Evolutionary conservation across 306 rosid genomes (phyloP).

Genomic region (Lathyrus aphaca): DNA sequence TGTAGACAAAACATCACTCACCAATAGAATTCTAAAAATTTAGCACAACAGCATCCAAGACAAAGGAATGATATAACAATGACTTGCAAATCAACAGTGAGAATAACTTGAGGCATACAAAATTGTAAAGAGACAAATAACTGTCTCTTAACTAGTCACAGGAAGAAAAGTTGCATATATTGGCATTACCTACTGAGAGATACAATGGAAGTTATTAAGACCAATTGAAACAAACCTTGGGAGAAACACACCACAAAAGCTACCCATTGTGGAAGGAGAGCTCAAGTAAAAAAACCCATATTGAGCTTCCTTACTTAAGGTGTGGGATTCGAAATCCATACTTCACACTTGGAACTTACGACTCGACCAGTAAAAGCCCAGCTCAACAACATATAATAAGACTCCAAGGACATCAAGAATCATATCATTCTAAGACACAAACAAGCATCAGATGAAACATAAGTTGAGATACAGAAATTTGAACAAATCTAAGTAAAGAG

Average conservation of each 20-base stretch:
- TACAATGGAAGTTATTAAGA: background rate
- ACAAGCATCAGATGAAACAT: background rate
- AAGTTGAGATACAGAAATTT: slow-evolving; percentile 7
- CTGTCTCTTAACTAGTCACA: background rate
- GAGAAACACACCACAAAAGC: slow-evolving; percentile 23
- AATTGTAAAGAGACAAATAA: too few relatives aligned
- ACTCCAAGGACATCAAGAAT: slow-evolving; percentile 4
- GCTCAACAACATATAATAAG: slow-evolving; percentile 22
- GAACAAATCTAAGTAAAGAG: slow-evolving; percentile 30
- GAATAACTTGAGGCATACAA: too few relatives aligned
- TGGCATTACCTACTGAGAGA: slow-evolving; percentile 21
- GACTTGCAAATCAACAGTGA: too few relatives aligned
- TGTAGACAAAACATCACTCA: background rate
- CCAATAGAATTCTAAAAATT: slow-evolving; percentile 16
- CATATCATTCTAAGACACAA: slow-evolving; percentile 7
- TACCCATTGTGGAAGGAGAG: slow-evolving; percentile 7
- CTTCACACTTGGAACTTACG: slow-evolving; percentile 1
- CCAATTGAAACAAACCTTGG: background rate
- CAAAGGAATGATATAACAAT: too few relatives aligned
- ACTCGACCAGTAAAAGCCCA: slow-evolving; percentile 8
- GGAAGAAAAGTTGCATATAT: background rate
- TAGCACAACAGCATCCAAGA: background rate
- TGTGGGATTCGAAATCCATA: slow-evolving; percentile 13
- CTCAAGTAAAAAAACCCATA: background rate
- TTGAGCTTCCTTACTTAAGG: slow-evolving; percentile 5